Base-by-base conservation (phyloP, 768 basidiomycete species). In the Rhodocollybia butyracea region DNA sequence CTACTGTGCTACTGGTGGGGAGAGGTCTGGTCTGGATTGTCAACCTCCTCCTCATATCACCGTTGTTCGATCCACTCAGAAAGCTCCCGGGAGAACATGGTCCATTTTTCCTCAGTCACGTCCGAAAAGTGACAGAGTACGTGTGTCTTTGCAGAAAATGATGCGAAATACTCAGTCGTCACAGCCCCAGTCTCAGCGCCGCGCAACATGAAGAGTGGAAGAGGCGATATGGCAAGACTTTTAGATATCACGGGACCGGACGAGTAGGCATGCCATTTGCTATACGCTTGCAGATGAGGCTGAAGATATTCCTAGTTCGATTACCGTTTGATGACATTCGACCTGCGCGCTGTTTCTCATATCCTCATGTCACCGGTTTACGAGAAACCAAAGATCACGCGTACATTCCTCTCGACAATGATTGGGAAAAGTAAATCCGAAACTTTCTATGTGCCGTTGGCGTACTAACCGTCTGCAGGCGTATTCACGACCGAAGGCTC, bases 361-460 rank as follows among this genome's bases (percentile, higher is more conserved):
- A 66, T 84, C 31, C 69, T 83, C 24, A 77, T 68, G 59, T 78
- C 78, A 1, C 59, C 79, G 0, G 59, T 66, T 5, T 84, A 78
- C 56, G 76, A 82, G 60, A 84, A 81, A 61, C 82, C 82, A 6
- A 81, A 79, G 80, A 79, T 80, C 61, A 83, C 82, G 3, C 73
- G 80, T 15, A 54, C 67, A 31, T 68, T 81, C 34, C 63, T 84
- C n/a, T 66, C 73, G 21, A 69, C 73, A 30, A 67, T 82, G 5
- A 71, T 83, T 59, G 82, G 82, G 6, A 70, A 70, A 64, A 81
- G 81, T 80, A 7, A 24, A 0, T 22, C 22, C 46, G n/a, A n/a
- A 41, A 17, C 52, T 50, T 30, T 47, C 13, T 45, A 17, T 5
- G 24, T 27, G 6, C 17, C 24, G 26, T 52, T 12, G 13, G 11